These are phyloP conservation scores for Cyberlindnera maritima DNA, from an alignment of 805 yeast genomes.

Conservation along the genomic window DNA sequence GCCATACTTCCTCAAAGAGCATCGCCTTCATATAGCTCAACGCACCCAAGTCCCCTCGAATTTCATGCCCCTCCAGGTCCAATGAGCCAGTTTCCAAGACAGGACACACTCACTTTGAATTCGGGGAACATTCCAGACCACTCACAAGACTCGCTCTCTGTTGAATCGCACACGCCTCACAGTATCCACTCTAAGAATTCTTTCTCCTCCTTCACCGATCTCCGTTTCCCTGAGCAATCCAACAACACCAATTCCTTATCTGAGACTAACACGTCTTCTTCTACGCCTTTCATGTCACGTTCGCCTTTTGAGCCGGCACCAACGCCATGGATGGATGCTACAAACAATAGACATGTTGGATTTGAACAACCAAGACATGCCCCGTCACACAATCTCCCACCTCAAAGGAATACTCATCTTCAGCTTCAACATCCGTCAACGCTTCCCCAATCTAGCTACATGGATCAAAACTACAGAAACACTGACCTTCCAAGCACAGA, in stretches of 20 bases:
- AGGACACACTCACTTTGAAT: neutral
- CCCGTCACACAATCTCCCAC: neutral
- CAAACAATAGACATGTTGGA: neutral
- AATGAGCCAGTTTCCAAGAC: slow-evolving; percentile 1
- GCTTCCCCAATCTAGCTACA: neutral
- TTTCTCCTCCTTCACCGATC: slow-evolving; percentile 9
- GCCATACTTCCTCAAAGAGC: neutral
- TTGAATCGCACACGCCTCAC: slow-evolving; percentile 6
- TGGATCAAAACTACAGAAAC: neutral
- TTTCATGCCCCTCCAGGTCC: neutral
- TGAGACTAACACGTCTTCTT: neutral
- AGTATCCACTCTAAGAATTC: slow-evolving; percentile 10
- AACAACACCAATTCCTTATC: neutral
- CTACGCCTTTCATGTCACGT: neutral
- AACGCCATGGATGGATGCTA: neutral
- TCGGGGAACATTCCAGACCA: slow-evolving; percentile 1
- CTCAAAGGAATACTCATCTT: neutral
- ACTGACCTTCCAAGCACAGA: neutral
- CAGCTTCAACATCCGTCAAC: neutral
- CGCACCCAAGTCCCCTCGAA: neutral
- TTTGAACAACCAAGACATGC: neutral
- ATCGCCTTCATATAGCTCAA: neutral
- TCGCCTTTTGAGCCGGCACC: neutral
- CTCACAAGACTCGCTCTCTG: slow-evolving; percentile 1
- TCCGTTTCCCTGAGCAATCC: slow-evolving; percentile 10